phyloP scores from a whole-genome alignment of 2,329 filamentous ascomycete genomes.

The Aspergillus arachidicola region DNA sequence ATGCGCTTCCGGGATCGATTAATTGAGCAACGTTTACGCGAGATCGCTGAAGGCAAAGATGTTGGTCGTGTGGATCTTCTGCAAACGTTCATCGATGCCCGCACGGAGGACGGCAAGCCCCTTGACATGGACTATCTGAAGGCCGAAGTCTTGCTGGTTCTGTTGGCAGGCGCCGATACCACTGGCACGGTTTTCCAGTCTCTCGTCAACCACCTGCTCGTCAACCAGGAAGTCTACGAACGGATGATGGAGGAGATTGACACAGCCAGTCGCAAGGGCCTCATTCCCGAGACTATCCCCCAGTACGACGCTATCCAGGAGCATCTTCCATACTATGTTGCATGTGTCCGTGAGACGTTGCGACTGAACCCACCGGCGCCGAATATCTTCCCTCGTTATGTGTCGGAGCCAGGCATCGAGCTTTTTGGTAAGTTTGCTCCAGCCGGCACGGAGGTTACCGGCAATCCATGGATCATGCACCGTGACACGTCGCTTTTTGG shows the following conservation, averaged over 20 bases:
- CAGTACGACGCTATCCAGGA: slow-evolving; percentile 48
- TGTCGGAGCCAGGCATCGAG: slow-evolving; percentile 38
- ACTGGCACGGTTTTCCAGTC: slow-evolving; percentile 56
- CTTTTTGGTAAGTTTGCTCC: slow-evolving; percentile 46
- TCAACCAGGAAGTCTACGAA: slow-evolving; percentile 44
- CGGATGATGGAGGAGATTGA: slow-evolving; percentile 54
- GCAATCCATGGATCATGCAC: slow-evolving; percentile 52
- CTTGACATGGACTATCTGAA: slow-evolving; percentile 56
- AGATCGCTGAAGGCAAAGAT: slow-evolving; percentile 51
- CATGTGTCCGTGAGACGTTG: slow-evolving; percentile 55
- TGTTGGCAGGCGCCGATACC: slow-evolving; percentile 57
- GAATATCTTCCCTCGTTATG: slow-evolving; percentile 54
- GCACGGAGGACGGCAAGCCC: slow-evolving; percentile 49
- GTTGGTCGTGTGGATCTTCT: slow-evolving; percentile 54
- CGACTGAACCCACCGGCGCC: slow-evolving; percentile 55
- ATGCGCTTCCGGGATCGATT: slow-evolving; percentile 62
- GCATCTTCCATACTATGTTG: slow-evolving; percentile 52
- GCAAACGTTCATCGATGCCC: slow-evolving; percentile 52
- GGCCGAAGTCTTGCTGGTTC: slow-evolving; percentile 56
- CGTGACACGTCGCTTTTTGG: slow-evolving; percentile 47
- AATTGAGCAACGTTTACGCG: slow-evolving; percentile 51
- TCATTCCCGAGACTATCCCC: slow-evolving; percentile 34
- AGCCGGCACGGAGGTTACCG: slow-evolving; percentile 49
- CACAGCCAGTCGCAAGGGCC: slow-evolving; percentile 33
- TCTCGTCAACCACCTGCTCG: slow-evolving; percentile 48